Evolutionary conservation across 2,329 filamentous ascomycete species (phyloP).

Genomic region (Neopestalotiopsis rosae): DNA sequence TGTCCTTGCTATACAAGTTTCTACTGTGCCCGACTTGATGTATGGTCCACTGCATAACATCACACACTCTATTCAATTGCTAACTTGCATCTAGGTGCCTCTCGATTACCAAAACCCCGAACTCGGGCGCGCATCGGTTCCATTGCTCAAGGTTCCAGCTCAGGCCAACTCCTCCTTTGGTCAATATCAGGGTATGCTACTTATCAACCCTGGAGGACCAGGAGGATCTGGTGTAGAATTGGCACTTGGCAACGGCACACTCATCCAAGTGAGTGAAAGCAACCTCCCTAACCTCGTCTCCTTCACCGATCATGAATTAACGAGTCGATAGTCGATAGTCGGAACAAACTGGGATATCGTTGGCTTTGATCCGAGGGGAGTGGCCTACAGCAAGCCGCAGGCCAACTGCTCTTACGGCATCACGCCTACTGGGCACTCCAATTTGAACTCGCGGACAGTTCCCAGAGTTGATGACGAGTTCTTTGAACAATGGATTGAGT

Average conservation of each 20-base stretch:
- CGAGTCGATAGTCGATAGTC: not conserved
- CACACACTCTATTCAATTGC: not conserved
- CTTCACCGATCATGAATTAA: not conserved
- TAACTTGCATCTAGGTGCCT: slow-evolving; percentile 19
- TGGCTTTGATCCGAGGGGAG: slow-evolving; percentile 17
- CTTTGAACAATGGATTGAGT: slow-evolving; percentile 11
- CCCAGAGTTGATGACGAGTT: slow-evolving; percentile 16
- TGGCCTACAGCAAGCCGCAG: slow-evolving; percentile 16
- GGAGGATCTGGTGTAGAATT: slow-evolving; percentile 17
- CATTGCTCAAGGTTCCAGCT: slow-evolving; percentile 21
- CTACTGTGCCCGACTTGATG: slow-evolving; percentile 30
- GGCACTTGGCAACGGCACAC: slow-evolving; percentile 12
- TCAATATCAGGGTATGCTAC: slow-evolving; percentile 22
- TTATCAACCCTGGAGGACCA: slow-evolving; percentile 19
- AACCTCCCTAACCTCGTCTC: not conserved
- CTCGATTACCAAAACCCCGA: slow-evolving; percentile 22
- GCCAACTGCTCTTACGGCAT: slow-evolving; percentile 17
- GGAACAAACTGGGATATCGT: slow-evolving; percentile 18
- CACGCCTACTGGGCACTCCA: not conserved
- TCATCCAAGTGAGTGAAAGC: slow-evolving; percentile 16
- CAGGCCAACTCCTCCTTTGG: slow-evolving; percentile 16
- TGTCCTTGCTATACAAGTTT: slow-evolving; percentile 28
- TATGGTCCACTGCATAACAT: not conserved
- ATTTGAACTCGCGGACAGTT: not conserved
- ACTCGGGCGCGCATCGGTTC: slow-evolving; percentile 21